Evolutionary conservation across 2,329 filamentous ascomycete species (phyloP).

Genomic region (Sarocladium strictum): DNA sequence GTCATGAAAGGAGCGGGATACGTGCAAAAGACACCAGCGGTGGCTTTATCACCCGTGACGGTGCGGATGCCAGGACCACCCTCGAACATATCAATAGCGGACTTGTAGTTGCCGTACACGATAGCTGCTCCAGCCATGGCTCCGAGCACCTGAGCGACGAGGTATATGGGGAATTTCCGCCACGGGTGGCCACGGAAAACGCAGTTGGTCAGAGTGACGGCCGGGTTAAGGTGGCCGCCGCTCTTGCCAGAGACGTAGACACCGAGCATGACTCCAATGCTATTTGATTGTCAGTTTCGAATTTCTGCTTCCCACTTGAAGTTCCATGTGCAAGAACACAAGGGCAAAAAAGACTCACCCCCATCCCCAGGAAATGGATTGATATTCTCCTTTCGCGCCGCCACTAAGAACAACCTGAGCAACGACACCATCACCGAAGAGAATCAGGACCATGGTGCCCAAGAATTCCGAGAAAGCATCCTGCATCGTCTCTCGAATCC

Average conservation of each 20-base stretch:
- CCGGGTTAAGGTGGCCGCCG: conserved; percentile 64
- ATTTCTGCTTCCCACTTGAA: too few relatives aligned
- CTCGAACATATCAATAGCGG: conserved; percentile 59
- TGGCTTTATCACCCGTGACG: conserved; percentile 51
- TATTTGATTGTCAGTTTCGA: conserved; percentile 22
- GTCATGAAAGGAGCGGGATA: conserved; percentile 64
- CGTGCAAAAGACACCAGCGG: conserved; percentile 67
- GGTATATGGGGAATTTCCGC: conserved; percentile 64
- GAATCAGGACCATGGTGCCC: conserved; percentile 59
- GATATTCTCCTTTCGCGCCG: conserved; percentile 39
- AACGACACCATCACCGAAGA: conserved; percentile 67
- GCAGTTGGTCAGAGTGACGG: conserved; percentile 65
- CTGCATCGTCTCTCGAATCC: conserved; percentile 41
- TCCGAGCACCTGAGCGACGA: conserved; percentile 59
- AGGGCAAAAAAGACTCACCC: conserved; percentile 40
- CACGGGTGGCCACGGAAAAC: conserved; percentile 63
- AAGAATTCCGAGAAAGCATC: conserved; percentile 64
- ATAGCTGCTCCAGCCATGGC: conserved; percentile 57
- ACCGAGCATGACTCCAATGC: conserved; percentile 60
- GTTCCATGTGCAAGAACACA: too few relatives aligned
- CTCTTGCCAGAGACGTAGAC: conserved; percentile 61
- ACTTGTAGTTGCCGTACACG: conserved; percentile 58
- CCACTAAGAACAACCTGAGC: conserved; percentile 60
- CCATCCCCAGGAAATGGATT: conserved; percentile 45
- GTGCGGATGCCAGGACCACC: conserved; percentile 55